A percentile compares a stretch with the other conserved stretches of the same genome.
Conservation (phyloP, 2,329 filamentous ascomycete genomes). For the Pseudocercospora fijiensis region DNA sequence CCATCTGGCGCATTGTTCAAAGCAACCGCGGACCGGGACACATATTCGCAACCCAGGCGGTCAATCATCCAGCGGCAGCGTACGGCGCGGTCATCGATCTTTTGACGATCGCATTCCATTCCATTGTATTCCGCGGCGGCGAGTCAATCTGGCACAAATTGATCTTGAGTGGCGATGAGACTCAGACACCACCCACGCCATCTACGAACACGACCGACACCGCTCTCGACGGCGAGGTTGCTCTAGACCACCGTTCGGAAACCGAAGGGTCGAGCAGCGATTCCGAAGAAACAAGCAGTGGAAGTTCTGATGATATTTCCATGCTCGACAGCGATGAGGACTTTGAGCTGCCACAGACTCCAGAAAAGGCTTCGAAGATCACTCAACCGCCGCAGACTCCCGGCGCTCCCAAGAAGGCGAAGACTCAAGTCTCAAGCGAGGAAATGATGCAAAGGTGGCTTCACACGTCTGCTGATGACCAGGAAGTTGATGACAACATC, state of each 20-base stretch:
- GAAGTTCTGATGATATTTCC: not conserved
- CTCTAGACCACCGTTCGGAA: slow-evolving; percentile 6
- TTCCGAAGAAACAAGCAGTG: slow-evolving; percentile 2
- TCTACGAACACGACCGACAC: not conserved
- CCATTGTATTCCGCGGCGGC: slow-evolving; percentile 22
- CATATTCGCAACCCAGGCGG: slow-evolving; percentile 18
- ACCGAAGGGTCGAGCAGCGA: not conserved
- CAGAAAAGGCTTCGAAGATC: not conserved
- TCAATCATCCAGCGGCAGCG: slow-evolving; percentile 21
- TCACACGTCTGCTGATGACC: not conserved
- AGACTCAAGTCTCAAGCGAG: not conserved
- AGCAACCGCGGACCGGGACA: slow-evolving; percentile 21
- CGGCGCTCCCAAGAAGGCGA: not conserved
- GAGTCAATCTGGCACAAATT: slow-evolving; percentile 22
- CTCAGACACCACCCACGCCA: slow-evolving; percentile 1
- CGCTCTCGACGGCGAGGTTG: not conserved
- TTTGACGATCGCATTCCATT: slow-evolving; percentile 30
- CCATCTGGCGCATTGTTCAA: slow-evolving; percentile 28
- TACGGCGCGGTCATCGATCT: slow-evolving; percentile 30
- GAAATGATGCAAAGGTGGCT: not conserved
- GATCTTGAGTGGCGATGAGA: slow-evolving; percentile 7
- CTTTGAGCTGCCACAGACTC: not conserved
- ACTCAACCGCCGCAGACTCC: not conserved
- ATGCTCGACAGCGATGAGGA: not conserved
- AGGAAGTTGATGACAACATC: not conserved